A percentile compares a stretch with the other conserved stretches of the same genome.
Conservation (phyloP, 352 stramenopile species). For the Globisporangium polare region DNA sequence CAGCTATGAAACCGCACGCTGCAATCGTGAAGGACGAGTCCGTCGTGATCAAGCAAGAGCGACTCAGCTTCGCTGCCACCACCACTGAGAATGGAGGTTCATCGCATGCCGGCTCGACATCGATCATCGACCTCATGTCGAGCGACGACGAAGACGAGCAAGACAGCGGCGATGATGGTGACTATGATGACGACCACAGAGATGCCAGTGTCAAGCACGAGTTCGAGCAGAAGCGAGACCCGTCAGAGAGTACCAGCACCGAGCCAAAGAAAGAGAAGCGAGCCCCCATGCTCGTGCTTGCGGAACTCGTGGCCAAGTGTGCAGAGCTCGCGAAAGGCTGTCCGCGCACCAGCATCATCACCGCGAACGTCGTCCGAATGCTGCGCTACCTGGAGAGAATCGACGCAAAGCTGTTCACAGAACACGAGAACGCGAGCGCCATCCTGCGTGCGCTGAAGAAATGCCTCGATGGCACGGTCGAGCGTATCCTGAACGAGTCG, state of each 20-base stretch:
- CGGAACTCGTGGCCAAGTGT: neutral
- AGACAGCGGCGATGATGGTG: neutral
- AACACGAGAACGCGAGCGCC: neutral
- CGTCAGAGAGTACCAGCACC: too few relatives aligned
- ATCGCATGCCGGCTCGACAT: neutral
- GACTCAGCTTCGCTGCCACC: neutral
- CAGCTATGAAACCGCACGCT: neutral
- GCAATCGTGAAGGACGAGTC: neutral
- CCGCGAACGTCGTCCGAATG: neutral
- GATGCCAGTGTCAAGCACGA: neutral
- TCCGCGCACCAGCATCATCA: neutral
- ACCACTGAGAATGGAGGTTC: neutral
- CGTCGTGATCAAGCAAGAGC: neutral
- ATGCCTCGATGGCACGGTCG: neutral
- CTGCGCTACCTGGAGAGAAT: neutral
- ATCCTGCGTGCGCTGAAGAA: neutral
- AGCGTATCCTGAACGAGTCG: neutral
- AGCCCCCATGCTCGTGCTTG: neutral
- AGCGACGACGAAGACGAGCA: neutral
- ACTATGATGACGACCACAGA: neutral
- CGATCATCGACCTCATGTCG: conserved; percentile 1
- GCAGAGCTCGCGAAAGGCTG: neutral
- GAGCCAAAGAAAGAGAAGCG: neutral
- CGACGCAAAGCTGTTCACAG: neutral
- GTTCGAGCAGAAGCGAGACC: neutral